These are phyloP conservation scores for Atkinsonella texensis DNA, from an alignment of 2,329 filamentous ascomycete species.

Conservation along the genomic window DNA sequence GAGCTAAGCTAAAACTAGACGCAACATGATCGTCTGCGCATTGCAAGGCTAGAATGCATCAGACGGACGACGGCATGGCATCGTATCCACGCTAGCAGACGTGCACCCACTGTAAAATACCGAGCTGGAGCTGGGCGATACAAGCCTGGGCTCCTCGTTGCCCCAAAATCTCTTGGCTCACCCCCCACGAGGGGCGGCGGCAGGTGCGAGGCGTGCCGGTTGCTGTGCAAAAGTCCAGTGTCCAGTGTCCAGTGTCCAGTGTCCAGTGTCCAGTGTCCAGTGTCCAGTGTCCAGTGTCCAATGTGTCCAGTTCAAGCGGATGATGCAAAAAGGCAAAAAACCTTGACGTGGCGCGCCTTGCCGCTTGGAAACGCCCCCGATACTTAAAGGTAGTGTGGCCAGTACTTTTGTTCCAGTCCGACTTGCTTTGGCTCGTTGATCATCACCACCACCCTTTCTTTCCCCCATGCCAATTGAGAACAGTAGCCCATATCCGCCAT, in stretches of 20 bases:
- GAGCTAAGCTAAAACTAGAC: neutral
- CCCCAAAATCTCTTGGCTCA: constrained; percentile 2
- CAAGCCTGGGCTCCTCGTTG: constrained; percentile 2
- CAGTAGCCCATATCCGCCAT: neutral
- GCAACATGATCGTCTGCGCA: neutral
- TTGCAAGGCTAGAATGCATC: neutral
- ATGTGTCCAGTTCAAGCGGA: neutral
- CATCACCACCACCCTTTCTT: neutral
- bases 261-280: neutral
- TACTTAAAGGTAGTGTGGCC: constrained; percentile 10
- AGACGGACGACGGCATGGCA: neutral
- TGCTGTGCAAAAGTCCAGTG: constrained; percentile 4
- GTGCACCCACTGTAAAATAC: neutral
- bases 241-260: neutral
- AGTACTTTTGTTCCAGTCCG: neutral
- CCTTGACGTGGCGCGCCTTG: neutral
- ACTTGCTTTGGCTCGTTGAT: neutral
- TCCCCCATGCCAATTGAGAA: constrained; percentile 2
- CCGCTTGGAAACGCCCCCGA: neutral
- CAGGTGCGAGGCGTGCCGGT: constrained; percentile 9
- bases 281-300: too few species aligned
- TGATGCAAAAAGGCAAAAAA: constrained; percentile 4
- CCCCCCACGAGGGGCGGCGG: constrained; percentile 7
- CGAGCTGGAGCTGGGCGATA: neutral
- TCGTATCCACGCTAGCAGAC: neutral